phyloP scores from a whole-genome alignment of 768 basidiomycete genomes.

The Pulveroboletus sp. region DNA sequence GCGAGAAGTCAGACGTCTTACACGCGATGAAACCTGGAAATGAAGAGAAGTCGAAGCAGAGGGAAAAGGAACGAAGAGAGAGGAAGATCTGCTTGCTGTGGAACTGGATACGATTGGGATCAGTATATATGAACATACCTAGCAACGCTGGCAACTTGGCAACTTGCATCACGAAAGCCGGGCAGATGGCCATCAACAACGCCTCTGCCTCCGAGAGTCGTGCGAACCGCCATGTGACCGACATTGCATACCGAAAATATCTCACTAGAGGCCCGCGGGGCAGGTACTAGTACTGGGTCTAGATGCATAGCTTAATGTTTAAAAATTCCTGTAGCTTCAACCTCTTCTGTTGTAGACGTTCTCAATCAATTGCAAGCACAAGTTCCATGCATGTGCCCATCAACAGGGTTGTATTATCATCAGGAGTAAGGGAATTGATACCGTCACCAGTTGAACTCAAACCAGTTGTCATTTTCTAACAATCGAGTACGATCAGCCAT shows the following conservation, averaged over 20 bases:
- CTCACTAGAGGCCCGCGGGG: neutral
- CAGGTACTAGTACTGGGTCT: too few relatives aligned
- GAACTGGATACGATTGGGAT: neutral
- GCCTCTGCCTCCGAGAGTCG: too few relatives aligned
- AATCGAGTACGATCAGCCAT: neutral
- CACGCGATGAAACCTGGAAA: neutral
- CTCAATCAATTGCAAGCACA: too few relatives aligned
- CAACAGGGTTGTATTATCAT: too few relatives aligned
- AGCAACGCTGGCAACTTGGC: slow-evolving; percentile 7
- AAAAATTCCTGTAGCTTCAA: too few relatives aligned
- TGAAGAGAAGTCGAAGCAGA: neutral
- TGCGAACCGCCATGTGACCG: slow-evolving; percentile 11
- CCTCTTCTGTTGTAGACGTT: too few relatives aligned
- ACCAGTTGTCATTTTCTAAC: neutral
- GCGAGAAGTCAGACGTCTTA: neutral
- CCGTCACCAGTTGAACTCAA: neutral
- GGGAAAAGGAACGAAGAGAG: neutral
- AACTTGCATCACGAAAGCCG: slow-evolving; percentile 17
- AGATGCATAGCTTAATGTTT: too few relatives aligned
- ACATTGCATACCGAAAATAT: neutral
- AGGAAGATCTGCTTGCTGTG: neutral
- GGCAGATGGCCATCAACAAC: slow-evolving; percentile 14
- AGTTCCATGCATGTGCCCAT: too few relatives aligned
- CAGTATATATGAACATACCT: neutral
- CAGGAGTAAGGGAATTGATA: too few relatives aligned